Conservation (phyloP, 306 rosid genomes). For the Trifolium repens region DNA sequence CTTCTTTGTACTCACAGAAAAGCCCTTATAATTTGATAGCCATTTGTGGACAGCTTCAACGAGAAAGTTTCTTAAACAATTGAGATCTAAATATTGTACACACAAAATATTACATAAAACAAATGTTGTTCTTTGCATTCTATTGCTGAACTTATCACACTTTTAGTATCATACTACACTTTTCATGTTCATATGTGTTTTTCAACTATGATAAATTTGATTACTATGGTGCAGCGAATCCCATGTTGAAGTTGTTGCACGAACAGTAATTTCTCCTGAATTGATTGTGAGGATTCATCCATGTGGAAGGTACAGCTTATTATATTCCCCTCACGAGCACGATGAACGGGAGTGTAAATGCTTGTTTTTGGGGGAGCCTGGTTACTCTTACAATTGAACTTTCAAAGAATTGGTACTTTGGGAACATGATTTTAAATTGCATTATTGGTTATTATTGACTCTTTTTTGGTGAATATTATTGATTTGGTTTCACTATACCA, state of each 20-base stretch:
- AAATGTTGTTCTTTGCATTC: no score
- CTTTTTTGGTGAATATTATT: not conserved
- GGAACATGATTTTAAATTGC: no score
- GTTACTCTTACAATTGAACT: not conserved
- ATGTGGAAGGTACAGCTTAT: conserved; percentile 51
- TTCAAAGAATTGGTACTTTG: no score
- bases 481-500: not conserved
- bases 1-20: no score
- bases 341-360: not conserved
- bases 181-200: conserved; percentile 6
- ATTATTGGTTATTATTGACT: no score
- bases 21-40: no score
- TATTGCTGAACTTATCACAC: not conserved
- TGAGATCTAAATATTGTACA: no score
- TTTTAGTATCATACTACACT: not conserved
- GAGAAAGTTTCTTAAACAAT: no score
- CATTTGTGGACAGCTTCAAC: no score
- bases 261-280: conserved; percentile 36
- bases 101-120: no score
- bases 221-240: conserved; percentile 55
- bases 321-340: conserved; percentile 31
- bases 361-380: not conserved
- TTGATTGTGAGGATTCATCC: conserved; percentile 46
- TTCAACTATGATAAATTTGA: conserved; percentile 10
- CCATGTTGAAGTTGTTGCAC: conserved; percentile 59